phyloP scores from a whole-genome alignment of 495 filamentous ascomycete species.

The Xylaria palmicola region DNA sequence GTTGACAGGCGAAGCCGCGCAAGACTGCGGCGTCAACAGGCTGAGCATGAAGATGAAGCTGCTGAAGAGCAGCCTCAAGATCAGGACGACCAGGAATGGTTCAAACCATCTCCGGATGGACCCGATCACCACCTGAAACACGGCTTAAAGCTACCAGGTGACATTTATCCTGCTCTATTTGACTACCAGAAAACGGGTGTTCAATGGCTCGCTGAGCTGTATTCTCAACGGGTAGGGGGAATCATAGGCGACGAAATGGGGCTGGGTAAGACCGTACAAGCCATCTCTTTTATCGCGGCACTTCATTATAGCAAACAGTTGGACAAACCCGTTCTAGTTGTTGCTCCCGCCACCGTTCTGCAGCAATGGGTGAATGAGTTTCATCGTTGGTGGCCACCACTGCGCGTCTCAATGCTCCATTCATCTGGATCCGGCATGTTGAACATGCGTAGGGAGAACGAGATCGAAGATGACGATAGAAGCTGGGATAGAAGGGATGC shows the following conservation, averaged over 20 bases:
- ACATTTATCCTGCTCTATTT: constrained; percentile 86
- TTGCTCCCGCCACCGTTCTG: constrained; percentile 90
- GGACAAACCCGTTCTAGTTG: constrained; percentile 79
- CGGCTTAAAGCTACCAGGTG: constrained; percentile 79
- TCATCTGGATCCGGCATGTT: constrained; percentile 95
- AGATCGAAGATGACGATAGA: constrained; percentile 66
- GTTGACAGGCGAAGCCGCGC: constrained; percentile 64
- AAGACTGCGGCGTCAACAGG: constrained; percentile 48
- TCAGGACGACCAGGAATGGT: constrained; percentile 70
- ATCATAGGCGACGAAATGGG: constrained; percentile 99
- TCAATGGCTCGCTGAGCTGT: constrained; percentile 94
- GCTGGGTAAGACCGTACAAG: constrained; percentile 89
- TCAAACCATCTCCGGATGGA: constrained; percentile 77
- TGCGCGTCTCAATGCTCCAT: constrained; percentile 92
- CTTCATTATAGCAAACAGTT: constrained; percentile 86
- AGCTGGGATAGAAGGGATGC: constrained; percentile 44
- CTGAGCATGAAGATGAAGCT: constrained; percentile 27
- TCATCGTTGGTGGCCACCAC: constrained; percentile 94
- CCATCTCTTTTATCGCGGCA: constrained; percentile 86
- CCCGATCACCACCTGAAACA: constrained; percentile 71
- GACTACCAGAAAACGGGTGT: constrained; percentile 95
- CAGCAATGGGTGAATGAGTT: constrained; percentile 98
- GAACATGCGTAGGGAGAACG: constrained; percentile 67
- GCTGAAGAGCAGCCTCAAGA: constrained; percentile 37
- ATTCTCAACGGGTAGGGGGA: constrained; percentile 82